A percentile compares a stretch with the other conserved stretches of the same genome.
These are phyloP conservation scores for Stagonosporopsis vannaccii DNA, from an alignment of 2,329 filamentous ascomycete species.

Conservation along the genomic window DNA sequence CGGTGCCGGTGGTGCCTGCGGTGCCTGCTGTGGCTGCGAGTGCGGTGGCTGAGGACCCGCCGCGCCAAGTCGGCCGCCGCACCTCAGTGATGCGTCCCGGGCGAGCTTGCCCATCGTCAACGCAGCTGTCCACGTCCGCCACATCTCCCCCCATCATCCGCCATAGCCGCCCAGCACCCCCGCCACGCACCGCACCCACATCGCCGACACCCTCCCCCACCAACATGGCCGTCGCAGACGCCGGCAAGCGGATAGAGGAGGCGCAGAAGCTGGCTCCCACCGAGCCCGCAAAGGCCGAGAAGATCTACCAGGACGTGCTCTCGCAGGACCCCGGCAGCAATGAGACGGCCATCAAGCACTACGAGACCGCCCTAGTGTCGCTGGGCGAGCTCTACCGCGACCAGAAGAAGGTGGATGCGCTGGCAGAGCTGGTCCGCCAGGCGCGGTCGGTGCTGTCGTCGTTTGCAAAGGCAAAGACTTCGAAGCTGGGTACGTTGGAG, in stretches of 20 bases:
- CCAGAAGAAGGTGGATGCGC: slow-evolving; percentile 80
- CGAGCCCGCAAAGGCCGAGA: slow-evolving; percentile 83
- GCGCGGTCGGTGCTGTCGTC: slow-evolving; percentile 91
- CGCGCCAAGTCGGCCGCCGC: slow-evolving; percentile 4
- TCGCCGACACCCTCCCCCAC: background rate
- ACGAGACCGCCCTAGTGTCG: slow-evolving; percentile 86
- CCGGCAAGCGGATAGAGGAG: slow-evolving; percentile 78
- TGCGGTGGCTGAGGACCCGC: background rate
- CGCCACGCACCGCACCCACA: slow-evolving; percentile 3
- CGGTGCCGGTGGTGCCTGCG: background rate
- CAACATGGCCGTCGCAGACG: slow-evolving; percentile 53
- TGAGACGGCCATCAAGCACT: slow-evolving; percentile 87
- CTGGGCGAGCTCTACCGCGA: slow-evolving; percentile 93
- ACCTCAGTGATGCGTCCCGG: slow-evolving; percentile 11
- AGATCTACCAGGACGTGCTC: slow-evolving; percentile 88
- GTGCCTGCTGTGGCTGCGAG: background rate
- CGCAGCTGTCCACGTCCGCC: slow-evolving; percentile 18
- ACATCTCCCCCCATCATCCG: slow-evolving; percentile 8
- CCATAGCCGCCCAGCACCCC: background rate
- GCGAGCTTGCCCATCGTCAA: slow-evolving; percentile 22
- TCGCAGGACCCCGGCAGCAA: slow-evolving; percentile 83
- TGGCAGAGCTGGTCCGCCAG: slow-evolving; percentile 88
- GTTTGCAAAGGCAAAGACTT: slow-evolving; percentile 98
- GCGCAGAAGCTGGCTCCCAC: slow-evolving; percentile 83
- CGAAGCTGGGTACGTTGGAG: slow-evolving; percentile 78